Evolutionary conservation across 1,284 basidiomycete species (phyloP).

Genomic region (Schizophyllum amplum): DNA sequence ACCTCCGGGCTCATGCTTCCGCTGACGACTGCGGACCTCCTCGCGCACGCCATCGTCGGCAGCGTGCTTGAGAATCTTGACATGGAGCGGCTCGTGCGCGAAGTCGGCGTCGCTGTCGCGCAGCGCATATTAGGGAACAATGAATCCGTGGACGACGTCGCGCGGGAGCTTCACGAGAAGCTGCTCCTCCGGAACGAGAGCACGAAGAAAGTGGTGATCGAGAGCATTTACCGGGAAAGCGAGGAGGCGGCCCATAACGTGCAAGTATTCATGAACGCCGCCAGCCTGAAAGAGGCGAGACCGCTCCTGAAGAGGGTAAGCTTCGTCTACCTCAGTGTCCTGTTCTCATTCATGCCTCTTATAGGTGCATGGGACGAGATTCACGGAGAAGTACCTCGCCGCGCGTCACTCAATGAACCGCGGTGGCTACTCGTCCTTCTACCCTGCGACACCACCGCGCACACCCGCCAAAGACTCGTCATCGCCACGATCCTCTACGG

Average conservation of each 20-base stretch:
- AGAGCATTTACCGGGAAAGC: conserved; percentile 91
- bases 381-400: conserved; percentile 90
- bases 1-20: conserved; percentile 95
- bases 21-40: conserved; percentile 89
- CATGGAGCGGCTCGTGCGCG: conserved; percentile 93
- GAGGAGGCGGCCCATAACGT: conserved; percentile 90
- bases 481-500: conserved; percentile 15
- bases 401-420: conserved; percentile 52
- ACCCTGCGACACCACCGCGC: conserved; percentile 40
- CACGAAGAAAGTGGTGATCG: conserved; percentile 94
- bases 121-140: conserved; percentile 85
- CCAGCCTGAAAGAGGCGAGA: conserved; percentile 68
- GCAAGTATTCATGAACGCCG: conserved; percentile 73
- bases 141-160: conserved; percentile 94
- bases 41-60: conserved; percentile 96
- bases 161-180: conserved; percentile 86
- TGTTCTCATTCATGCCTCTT: conserved; percentile 9
- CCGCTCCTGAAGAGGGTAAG: conserved; percentile 75
- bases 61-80: conserved; percentile 97
- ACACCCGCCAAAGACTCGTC: conserved; percentile 28
- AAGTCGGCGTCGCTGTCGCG: conserved; percentile 91
- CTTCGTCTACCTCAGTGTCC: conserved; percentile 6
- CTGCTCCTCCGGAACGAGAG: conserved; percentile 89
- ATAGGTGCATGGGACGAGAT: conserved; percentile 84
- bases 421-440: conserved; percentile 41